Conservation (phyloP, 805 yeast species). For the Yueomyces sinensis region DNA sequence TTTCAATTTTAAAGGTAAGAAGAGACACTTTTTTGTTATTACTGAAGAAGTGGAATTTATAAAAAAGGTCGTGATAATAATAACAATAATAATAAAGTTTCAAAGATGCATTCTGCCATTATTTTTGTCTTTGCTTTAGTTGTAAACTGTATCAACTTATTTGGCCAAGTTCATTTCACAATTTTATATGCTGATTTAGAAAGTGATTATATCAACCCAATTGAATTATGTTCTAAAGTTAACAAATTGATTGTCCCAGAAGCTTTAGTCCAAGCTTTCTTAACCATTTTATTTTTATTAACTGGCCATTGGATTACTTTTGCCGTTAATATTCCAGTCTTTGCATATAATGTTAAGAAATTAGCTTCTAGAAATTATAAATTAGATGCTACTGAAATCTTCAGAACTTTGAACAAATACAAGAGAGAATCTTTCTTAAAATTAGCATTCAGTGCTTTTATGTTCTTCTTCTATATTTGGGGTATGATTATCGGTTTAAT, state of each 20-base stretch:
- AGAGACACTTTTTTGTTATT: too few species aligned
- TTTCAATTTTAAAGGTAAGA: too few species aligned
- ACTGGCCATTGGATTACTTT: conserved; percentile 91
- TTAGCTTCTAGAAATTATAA: conserved; percentile 68
- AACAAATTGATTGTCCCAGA: conserved; percentile 86
- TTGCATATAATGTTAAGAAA: conserved; percentile 75
- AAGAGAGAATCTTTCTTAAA: conserved; percentile 86
- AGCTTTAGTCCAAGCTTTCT: conserved; percentile 65
- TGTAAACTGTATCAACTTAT: conserved; percentile 75
- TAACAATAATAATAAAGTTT: background rate
- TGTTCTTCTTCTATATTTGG: conserved; percentile 93
- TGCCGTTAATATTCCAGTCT: conserved; percentile 67
- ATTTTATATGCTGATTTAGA: conserved; percentile 92
- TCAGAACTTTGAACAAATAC: conserved; percentile 84
- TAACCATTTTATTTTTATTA: conserved; percentile 58
- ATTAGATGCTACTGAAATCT: conserved; percentile 94
- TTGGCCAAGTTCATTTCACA: conserved; percentile 87
- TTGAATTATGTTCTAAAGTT: conserved; percentile 86
- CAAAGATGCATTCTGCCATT: conserved; percentile 7
- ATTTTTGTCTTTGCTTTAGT: conserved; percentile 62
- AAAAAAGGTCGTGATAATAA: too few species aligned
- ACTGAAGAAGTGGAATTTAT: too few species aligned
- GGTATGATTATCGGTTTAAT: conserved; percentile 92
- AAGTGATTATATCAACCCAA: conserved; percentile 93
- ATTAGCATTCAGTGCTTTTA: conserved; percentile 75